Percentiles rank a stretch among this genome's conserved stretches.
phyloP scores from a whole-genome alignment of 352 stramenopile genomes.

The Phytophthora syringae region DNA sequence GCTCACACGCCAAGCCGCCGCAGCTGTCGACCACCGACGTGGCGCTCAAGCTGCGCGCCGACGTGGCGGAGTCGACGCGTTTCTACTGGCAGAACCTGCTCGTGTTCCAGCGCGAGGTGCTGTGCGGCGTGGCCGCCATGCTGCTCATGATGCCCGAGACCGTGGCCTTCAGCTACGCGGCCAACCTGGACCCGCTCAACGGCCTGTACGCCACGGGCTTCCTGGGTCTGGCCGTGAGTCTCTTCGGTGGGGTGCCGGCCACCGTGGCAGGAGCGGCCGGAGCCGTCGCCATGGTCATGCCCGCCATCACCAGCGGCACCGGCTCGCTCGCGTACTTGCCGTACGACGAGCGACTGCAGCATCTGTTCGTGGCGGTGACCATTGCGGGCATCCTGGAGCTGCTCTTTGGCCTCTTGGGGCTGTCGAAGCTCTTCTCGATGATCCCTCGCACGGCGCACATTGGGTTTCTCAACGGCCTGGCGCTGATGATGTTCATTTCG shows the following conservation, averaged over 20 bases:
- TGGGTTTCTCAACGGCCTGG: slow-evolving; percentile 96
- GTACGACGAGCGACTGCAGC: slow-evolving; percentile 77
- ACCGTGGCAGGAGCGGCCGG: slow-evolving; percentile 91
- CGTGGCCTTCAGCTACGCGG: slow-evolving; percentile 93
- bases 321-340: slow-evolving; percentile 61
- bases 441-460: slow-evolving; percentile 95
- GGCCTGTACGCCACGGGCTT: slow-evolving; percentile 94
- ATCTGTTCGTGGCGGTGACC: slow-evolving; percentile 89
- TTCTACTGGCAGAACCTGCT: slow-evolving; percentile 69
- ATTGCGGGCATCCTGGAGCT: slow-evolving; percentile 90
- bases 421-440: slow-evolving; percentile 93
- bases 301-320: slow-evolving; percentile 66
- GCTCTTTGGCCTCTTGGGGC: slow-evolving; percentile 73
- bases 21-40: slow-evolving; percentile 15
- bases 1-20: neutral
- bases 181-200: slow-evolving; percentile 86
- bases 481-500: slow-evolving; percentile 94
- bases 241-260: slow-evolving; percentile 88
- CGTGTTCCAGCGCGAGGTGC: slow-evolving; percentile 74
- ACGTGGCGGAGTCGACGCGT: slow-evolving; percentile 33
- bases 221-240: slow-evolving; percentile 86
- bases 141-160: slow-evolving; percentile 95
- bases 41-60: slow-evolving; percentile 28
- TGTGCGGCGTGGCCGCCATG: slow-evolving; percentile 90
- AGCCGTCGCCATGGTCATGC: slow-evolving; percentile 93